These are phyloP conservation scores for Sporothrix euskadiensis DNA, from an alignment of 2,329 filamentous ascomycete genomes.

Conservation along the genomic window DNA sequence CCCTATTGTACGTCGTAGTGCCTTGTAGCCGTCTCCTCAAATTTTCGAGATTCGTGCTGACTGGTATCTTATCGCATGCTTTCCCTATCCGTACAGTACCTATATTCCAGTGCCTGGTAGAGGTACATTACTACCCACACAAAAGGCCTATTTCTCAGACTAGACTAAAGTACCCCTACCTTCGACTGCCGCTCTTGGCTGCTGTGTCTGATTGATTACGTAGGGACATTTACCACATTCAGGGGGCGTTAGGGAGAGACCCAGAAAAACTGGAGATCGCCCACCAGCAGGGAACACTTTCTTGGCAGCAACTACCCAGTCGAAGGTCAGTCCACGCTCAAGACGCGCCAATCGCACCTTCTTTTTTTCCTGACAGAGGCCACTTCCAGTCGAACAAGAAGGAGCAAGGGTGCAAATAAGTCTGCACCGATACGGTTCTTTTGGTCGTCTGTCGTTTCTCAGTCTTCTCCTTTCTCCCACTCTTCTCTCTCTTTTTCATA, in stretches of 20 bases:
- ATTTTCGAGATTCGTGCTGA: conserved; percentile 3
- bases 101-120: background rate
- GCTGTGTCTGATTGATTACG: conserved; percentile 10
- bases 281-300: background rate
- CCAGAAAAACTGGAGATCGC: conserved; percentile 9
- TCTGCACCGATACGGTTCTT: conserved; percentile 6
- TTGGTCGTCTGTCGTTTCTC: background rate
- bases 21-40: background rate
- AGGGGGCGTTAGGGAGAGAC: background rate
- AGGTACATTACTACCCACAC: background rate
- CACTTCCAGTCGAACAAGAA: background rate
- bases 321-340: too few relatives aligned
- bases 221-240: background rate
- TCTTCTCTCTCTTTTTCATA: background rate
- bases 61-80: conserved; percentile 4
- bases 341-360: background rate
- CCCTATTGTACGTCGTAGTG: background rate
- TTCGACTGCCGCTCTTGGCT: background rate
- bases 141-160: background rate
- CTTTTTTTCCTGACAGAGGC: background rate
- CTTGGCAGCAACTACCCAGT: conserved; percentile 10
- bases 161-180: background rate
- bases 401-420: background rate
- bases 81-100: conserved; percentile 1
- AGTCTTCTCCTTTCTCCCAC: background rate